phyloP scores from a whole-genome alignment of 78 protist genomes.

The Neovahlkampfia damariscottae region DNA sequence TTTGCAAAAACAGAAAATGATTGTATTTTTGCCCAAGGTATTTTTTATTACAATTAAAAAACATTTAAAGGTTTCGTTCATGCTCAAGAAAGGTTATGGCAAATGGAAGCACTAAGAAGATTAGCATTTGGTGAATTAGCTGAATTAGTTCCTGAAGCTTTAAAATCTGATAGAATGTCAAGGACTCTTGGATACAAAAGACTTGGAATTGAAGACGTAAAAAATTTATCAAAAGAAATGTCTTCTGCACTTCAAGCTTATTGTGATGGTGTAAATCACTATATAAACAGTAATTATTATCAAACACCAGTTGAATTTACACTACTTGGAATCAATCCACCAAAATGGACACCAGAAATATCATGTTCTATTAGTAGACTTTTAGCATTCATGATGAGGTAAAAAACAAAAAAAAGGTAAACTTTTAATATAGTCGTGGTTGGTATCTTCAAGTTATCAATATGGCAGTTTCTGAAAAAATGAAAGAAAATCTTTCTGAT shows the following conservation, averaged over 20 bases:
- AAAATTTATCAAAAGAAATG: not conserved
- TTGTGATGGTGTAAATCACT: not conserved
- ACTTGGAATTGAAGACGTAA: not conserved
- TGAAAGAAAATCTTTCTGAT: not conserved
- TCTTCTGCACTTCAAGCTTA: not conserved
- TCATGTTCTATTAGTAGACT: not conserved
- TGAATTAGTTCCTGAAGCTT: not conserved
- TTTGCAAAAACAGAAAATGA: not conserved
- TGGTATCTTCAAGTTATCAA: not conserved
- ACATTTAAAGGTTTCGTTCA: no score
- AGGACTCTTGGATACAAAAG: not conserved
- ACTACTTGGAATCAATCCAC: not conserved
- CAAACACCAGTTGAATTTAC: not conserved
- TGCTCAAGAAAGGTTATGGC: not conserved
- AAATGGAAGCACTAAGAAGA: not conserved
- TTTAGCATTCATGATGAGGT: not conserved
- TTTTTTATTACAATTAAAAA: no score
- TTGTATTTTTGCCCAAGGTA: not conserved
- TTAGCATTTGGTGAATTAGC: not conserved
- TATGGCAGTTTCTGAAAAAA: not conserved
- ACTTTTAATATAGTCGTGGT: not conserved
- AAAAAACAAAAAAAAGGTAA: not conserved
- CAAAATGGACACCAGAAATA: not conserved
- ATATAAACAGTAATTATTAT: not conserved
- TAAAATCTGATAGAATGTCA: not conserved